Evolutionary conservation across 2,329 filamentous ascomycete genomes (phyloP).

Genomic region (Aspergillus carbonarius): DNA sequence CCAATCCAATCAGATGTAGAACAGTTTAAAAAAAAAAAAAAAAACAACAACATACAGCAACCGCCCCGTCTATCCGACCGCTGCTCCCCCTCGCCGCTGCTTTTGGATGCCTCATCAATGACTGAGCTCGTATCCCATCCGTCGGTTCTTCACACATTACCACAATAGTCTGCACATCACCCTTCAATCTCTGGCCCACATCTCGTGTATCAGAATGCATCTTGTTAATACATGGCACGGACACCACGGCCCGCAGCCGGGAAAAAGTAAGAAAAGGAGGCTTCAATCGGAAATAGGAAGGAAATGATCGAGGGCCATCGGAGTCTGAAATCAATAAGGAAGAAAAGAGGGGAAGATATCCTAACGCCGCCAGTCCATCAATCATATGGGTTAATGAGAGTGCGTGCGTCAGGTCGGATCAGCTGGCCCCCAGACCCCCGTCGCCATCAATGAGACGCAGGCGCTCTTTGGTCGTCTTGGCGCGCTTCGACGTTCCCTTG

Average conservation of each 20-base stretch:
- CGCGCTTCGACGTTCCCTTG: constrained; percentile 60
- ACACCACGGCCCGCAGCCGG: not conserved
- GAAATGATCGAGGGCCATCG: constrained; percentile 4
- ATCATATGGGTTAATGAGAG: constrained; percentile 10
- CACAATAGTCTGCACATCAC: not conserved
- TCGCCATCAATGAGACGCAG: constrained; percentile 47
- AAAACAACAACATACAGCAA: not conserved
- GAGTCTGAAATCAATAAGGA: constrained; percentile 4
- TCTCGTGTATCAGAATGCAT: constrained; percentile 7
- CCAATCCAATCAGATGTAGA: not conserved
- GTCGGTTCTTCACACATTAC: not conserved
- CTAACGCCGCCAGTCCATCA: constrained; percentile 19
- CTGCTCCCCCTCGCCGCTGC: constrained; percentile 7
- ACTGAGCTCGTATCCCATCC: not conserved
- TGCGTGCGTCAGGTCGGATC: constrained; percentile 7
- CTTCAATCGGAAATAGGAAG: constrained; percentile 2
- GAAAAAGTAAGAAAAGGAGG: constrained; percentile 1
- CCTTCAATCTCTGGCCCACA: not conserved
- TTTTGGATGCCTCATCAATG: not conserved
- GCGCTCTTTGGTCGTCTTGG: constrained; percentile 58
- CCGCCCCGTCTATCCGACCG: constrained; percentile 10
- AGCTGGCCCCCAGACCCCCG: constrained; percentile 33
- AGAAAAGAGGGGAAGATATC: constrained; percentile 6
- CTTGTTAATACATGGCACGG: constrained; percentile 18
- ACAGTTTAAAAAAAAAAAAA: constrained; percentile 2